Conservation (phyloP, 164 flowering plant genomes). For the Berberis thunbergii region DNA sequence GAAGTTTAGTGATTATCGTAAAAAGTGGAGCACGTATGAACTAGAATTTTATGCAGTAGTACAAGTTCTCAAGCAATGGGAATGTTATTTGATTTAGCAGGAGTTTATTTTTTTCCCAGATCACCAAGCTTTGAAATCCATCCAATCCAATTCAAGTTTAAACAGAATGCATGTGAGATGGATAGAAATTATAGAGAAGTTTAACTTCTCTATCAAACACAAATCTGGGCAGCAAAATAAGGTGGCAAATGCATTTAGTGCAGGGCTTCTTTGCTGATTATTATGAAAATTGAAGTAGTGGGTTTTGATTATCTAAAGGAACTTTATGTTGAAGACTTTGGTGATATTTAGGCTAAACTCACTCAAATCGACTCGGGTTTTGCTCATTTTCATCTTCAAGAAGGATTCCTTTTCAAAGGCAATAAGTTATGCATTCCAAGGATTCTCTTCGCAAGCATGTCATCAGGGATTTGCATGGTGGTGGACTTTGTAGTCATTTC, state of each 20-base stretch:
- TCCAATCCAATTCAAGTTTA: background rate
- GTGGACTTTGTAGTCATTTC: background rate
- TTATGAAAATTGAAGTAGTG: background rate
- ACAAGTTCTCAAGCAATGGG: background rate
- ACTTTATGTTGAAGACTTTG: background rate
- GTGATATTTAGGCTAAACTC: background rate
- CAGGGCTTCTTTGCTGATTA: background rate
- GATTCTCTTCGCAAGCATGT: background rate
- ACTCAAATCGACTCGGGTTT: background rate
- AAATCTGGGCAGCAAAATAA: background rate
- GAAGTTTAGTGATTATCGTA: background rate
- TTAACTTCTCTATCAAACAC: background rate
- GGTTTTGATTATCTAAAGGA: background rate
- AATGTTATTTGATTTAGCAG: background rate
- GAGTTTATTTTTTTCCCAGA: background rate
- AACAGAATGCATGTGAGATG: background rate
- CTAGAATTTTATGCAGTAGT: background rate
- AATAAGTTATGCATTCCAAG: background rate
- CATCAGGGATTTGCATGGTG: background rate
- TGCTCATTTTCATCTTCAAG: background rate
- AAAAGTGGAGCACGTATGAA: constrained; percentile 3
- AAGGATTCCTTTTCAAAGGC: constrained; percentile 1
- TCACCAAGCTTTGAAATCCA: background rate
- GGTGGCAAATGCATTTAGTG: too few species aligned
- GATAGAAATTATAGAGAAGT: background rate